phyloP scores from a whole-genome alignment of 2,329 filamentous ascomycete genomes.

The Aphanocladium album region DNA sequence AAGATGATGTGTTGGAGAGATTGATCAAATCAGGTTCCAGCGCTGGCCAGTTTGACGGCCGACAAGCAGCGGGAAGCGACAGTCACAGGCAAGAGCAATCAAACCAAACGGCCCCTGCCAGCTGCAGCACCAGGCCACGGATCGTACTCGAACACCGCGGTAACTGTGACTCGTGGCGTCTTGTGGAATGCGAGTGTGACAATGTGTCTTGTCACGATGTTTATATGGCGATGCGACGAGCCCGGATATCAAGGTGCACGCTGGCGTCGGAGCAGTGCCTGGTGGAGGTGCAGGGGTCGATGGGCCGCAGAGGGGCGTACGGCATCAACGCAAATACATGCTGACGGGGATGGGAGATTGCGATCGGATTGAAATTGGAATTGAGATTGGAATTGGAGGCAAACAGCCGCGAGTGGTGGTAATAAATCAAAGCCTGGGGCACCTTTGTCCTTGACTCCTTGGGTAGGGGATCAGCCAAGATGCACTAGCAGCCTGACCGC shows the following conservation, averaged over 20 bases:
- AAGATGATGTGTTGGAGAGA: too few species aligned
- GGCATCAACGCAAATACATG: neutral
- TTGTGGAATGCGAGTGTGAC: conserved; percentile 7
- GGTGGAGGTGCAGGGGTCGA: too few species aligned
- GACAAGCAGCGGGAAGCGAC: neutral
- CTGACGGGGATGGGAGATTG: neutral
- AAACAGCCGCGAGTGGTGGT: too few species aligned
- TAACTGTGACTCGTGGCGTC: neutral
- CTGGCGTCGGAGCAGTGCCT: too few species aligned
- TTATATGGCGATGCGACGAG: too few species aligned
- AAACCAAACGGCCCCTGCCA: conserved; percentile 12
- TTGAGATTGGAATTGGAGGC: neutral
- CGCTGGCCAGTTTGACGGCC: neutral
- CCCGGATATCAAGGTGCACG: conserved; percentile 12
- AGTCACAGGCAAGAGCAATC: conserved; percentile 6
- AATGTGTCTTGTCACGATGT: conserved; percentile 1
- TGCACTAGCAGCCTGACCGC: too few species aligned
- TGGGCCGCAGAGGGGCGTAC: too few species aligned
- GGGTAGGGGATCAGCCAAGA: neutral
- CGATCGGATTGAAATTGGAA: too few species aligned
- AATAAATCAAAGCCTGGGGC: too few species aligned
- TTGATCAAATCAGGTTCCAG: too few species aligned
- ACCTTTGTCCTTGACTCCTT: too few species aligned
- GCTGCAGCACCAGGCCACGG: conserved; percentile 11
- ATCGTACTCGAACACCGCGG: neutral